Evolutionary conservation across 2,329 filamentous ascomycete genomes (phyloP), one percentile per base, ranked within the genome.

Genomic region (Colletotrichum neosansevieriae): DNA sequence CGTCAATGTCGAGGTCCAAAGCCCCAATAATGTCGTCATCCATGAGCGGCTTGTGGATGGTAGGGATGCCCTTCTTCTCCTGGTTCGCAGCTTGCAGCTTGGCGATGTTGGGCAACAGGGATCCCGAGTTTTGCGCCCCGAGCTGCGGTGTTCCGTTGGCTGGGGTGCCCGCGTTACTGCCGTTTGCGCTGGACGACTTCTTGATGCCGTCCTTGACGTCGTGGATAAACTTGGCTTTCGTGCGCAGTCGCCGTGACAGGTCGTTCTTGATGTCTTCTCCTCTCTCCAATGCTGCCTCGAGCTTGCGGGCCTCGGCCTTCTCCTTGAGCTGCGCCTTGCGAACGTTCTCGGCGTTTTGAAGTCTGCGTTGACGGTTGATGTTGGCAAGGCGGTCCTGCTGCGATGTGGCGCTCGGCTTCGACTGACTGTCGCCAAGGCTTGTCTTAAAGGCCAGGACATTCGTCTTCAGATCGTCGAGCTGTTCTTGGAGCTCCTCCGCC

Each of bases 1-100:
- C 90, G 73, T 98, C 95, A 77, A 98, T 94, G 32, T 94, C 95
- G 74, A 98, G 82, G 77, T 98, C 96, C 83, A 98, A 83, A 29
- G 90, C 87, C 1, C 92, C 94, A 78, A 98, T 95, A 63, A 98
- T 92, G 76, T 98, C 96, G 76, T 98, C 96, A 70, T 97, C 94
- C 84, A 92, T 91, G 65, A 94, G 87, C 34, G 91, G 90, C 80
- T 92, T 90, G 75, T 95, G 92, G 56, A 94, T 92, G 12, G 89
- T 89, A 3, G 88, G 86, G 69, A 90, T 79, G 12, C 86, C 86
- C 74, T 87, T 89, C 79, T 87, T 88, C 72, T 89, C 85, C 66
- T 79, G 79, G 70, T 82, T 82, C 79, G 85, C 84, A 71, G 83
- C 80, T 75, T 84, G 84, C 71, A 86, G 79, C 79, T 84, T 89